Percentiles rank a stretch among this genome's conserved stretches.
Conservation (phyloP, 2,329 filamentous ascomycete species). For the Pleomassaria siparia region DNA sequence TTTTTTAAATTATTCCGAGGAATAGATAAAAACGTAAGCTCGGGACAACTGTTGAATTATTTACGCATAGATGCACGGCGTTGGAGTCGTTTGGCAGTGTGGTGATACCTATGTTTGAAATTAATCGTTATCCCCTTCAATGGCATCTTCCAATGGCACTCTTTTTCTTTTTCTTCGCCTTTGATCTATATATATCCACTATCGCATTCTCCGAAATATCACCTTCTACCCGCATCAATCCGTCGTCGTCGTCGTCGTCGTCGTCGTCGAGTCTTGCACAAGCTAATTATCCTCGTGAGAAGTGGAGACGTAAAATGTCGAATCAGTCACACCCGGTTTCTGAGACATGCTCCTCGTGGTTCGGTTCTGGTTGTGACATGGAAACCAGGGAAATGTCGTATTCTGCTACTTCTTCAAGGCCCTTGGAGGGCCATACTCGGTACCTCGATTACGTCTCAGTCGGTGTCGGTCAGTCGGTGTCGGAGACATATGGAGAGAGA, state of each 20-base stretch:
- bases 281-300: no score
- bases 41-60: conserved; percentile 9
- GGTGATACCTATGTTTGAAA: conserved; percentile 5
- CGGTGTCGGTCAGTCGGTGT: not conserved
- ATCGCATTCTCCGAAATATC: not conserved
- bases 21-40: conserved; percentile 11
- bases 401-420: conserved; percentile 5
- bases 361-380: not conserved
- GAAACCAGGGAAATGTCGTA: conserved; percentile 2
- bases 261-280: not conserved
- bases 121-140: not conserved
- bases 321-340: no score
- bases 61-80: conserved; percentile 3
- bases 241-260: no score
- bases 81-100: conserved; percentile 1
- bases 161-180: not conserved
- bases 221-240: not conserved
- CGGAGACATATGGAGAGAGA: no score
- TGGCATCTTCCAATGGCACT: not conserved
- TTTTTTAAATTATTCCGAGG: conserved; percentile 2
- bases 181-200: conserved; percentile 4
- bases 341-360: no score
- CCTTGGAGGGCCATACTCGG: conserved; percentile 1
- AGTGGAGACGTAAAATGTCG: not conserved
- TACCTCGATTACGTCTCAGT: not conserved